A percentile compares a stretch with the other conserved stretches of the same genome.
Conservation (phyloP, 495 filamentous ascomycete species). For the Hapsidospora chrysogenum region DNA sequence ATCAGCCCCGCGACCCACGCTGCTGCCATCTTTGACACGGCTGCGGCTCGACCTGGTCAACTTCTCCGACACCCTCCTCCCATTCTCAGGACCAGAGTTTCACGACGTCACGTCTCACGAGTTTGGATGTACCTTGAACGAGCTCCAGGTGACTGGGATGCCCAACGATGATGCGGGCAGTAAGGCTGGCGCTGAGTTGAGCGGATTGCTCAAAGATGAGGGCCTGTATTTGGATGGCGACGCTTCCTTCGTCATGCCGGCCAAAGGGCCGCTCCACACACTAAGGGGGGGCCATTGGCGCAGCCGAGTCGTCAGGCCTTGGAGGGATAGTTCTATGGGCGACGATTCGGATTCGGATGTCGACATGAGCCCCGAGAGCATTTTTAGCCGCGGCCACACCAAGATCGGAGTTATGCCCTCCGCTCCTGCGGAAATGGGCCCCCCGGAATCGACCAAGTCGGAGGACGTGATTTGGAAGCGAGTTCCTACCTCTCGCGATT, state of each 20-base stretch:
- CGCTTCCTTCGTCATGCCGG: conserved; percentile 15
- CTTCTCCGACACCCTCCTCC: conserved; percentile 19
- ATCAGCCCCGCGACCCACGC: conserved; percentile 11
- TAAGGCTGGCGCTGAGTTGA: conserved; percentile 17
- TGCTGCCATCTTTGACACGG: conserved; percentile 22
- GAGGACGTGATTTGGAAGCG: conserved; percentile 28
- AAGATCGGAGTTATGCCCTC: conserved; percentile 10
- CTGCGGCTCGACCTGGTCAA: conserved; percentile 31
- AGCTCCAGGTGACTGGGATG: conserved; percentile 24
- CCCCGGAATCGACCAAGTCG: conserved; percentile 18
- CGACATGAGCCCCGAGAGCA: neutral
- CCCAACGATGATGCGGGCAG: conserved; percentile 16
- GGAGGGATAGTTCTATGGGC: conserved; percentile 9
- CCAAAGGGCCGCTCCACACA: conserved; percentile 10
- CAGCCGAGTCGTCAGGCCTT: conserved; percentile 17
- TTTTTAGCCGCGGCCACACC: neutral
- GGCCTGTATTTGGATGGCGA: conserved; percentile 21
- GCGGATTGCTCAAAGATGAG: conserved; percentile 24
- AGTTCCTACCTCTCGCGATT: conserved; percentile 15
- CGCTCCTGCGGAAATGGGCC: conserved; percentile 20
- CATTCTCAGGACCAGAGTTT: conserved; percentile 12
- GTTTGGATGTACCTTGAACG: conserved; percentile 24
- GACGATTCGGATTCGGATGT: conserved; percentile 5
- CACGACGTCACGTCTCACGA: conserved; percentile 22
- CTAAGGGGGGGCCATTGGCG: conserved; percentile 9